Base-by-base conservation (phyloP, 2,329 filamentous ascomycete genomes). In the Penicillium sp. region DNA sequence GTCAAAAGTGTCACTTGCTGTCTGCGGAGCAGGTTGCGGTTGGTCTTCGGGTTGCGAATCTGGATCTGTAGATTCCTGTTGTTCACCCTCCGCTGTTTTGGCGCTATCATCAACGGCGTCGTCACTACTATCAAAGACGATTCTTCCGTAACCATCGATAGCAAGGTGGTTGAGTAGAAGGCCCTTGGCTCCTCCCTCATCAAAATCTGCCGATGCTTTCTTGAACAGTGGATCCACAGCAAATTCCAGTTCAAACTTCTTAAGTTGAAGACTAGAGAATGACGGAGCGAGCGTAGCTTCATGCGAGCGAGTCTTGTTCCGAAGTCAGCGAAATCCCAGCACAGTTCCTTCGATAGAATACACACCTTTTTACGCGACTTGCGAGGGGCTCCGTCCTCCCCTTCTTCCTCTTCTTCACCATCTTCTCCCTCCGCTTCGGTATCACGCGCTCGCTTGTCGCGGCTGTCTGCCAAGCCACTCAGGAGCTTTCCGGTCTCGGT, bases 221-320 rank as follows among this genome's bases (percentile, higher is more conserved):
- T 98, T 98, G 76, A 98, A 98, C n/a, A 98, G 69, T 2, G 92
- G 92, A 58, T 98, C 92, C 4, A 98, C 90, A 0, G 89, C 82
- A 50, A 98, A 95, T 57, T 98, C 92, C 30, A 96, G 75, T 54
- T 98, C 92, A 56, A 98, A 89, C 65, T 96, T 98, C 67, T 98
- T 98, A 53, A 96, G 73, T 60, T 95, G 87, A 37, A 98, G 62
- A 12, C 89, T 82, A 28, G 83, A 79, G 62, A 96, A 96, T 0
- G 86, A 92, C 0, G 85, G 82, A 2, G 85, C 92, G 4, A 98
- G 72, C 0, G 92, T 98, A n/a, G 86, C 83, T 67, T 98, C 92
- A 6, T 92, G 89, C 15, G 85, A 89, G 41, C 87, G 76, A 41
- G 77, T 70, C 74, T 77, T 50, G 14, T 33, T 18, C 32, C 23